Evolutionary conservation across 306 rosid species (phyloP), one percentile per base, ranked within the genome.

Genomic region (Cucurbita moschata): DNA sequence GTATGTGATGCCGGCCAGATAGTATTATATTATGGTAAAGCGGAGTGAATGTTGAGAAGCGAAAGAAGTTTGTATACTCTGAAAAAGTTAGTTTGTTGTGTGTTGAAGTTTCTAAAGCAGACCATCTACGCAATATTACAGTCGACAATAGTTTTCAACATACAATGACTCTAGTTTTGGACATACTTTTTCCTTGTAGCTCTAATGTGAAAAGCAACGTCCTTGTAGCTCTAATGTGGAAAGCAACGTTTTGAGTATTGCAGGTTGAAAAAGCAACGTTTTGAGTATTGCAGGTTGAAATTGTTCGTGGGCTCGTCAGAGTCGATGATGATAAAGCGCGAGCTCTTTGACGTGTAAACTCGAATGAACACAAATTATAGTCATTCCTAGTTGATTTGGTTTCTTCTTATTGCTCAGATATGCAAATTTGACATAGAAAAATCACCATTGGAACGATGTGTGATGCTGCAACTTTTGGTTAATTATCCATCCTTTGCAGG

Each of bases 341-440:
- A 69, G 73, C 43, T 15, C 58, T 49, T 69, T 69, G 73, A 69
- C 49, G 42, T 69, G 73, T 46, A 49, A 69, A 69, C 56, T 49
- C 49, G 44, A 47, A 69, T 49, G 73, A 47, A 49, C 42, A 69
- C 57, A 69, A 44, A 23, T 69, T 14, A 69, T 26, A 46, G 58
- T 49, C 0, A 11, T 49, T 46, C 57, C 58, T 69, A 49, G 15
- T 69, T 69, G 58, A 66, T 66, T 69, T 69, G 73, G 7, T 49
- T 47, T 69, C 57, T 69, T 12, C 9, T 26, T 67, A 7, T 69
- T 69, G 43, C 43, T 49, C 35, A 69, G 72, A 66, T 66, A 5
- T 66, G 72, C 72, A 66, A 66, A 66, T 66, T 66, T 66, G 54
- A 66, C 54, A 19, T 19, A 16, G 73, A 69, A 69, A 61, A 62